A percentile compares a stretch with the other conserved stretches of the same genome.
Conservation (phyloP, 2,329 filamentous ascomycete species). For the Cercospora janseana region DNA sequence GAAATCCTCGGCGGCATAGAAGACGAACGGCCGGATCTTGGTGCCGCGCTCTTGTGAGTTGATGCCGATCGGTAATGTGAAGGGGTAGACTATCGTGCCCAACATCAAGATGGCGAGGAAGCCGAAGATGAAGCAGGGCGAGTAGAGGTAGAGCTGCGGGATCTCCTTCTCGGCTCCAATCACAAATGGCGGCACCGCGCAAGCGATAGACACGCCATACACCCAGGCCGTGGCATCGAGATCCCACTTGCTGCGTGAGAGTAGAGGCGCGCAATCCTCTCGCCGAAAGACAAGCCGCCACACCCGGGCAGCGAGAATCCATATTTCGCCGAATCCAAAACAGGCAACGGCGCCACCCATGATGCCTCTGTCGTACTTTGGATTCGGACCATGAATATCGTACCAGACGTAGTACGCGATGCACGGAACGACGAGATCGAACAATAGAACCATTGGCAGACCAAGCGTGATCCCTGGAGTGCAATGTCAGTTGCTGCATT, state of each 20-base stretch:
- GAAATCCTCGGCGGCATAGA: conserved; percentile 38
- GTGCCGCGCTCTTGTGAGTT: conserved; percentile 35
- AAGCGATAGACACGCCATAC: conserved; percentile 33
- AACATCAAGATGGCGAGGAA: conserved; percentile 35
- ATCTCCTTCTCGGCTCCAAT: conserved; percentile 30
- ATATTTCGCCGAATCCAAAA: conserved; percentile 37
- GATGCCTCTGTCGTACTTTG: conserved; percentile 33
- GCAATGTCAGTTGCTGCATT: neutral
- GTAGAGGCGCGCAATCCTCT: conserved; percentile 34
- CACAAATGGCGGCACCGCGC: conserved; percentile 35
- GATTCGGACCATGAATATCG: conserved; percentile 24
- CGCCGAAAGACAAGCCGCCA: conserved; percentile 30
- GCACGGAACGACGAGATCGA: conserved; percentile 35
- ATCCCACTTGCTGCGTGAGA: conserved; percentile 33
- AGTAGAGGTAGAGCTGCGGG: conserved; percentile 34
- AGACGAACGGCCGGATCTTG: conserved; percentile 34
- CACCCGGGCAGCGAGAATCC: conserved; percentile 35
- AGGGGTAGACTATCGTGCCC: conserved; percentile 32
- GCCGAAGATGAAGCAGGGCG: conserved; percentile 35
- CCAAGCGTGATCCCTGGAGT: conserved; percentile 33
- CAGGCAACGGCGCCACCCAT: conserved; percentile 33
- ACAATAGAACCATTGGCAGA: conserved; percentile 34
- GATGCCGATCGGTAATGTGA: conserved; percentile 36
- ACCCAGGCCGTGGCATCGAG: conserved; percentile 38
- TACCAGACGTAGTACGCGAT: conserved; percentile 38